Conservation (phyloP, 2,329 filamentous ascomycete species). For the Clonostachys chloroleuca region DNA sequence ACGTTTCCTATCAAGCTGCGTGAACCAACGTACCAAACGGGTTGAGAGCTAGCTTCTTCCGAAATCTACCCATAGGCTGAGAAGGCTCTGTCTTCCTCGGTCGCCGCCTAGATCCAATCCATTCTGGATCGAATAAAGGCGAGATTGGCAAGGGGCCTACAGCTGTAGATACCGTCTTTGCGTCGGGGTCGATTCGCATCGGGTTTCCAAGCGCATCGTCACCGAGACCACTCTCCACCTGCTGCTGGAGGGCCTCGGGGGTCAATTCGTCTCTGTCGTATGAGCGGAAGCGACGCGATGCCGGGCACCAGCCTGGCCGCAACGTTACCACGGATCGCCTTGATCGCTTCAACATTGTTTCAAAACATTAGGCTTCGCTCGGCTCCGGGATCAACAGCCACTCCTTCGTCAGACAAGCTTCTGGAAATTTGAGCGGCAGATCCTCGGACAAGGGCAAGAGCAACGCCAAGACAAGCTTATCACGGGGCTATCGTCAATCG, state of each 20-base stretch:
- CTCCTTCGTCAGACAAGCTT: no score
- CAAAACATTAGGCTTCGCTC: no score
- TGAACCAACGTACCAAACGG: constrained; percentile 50
- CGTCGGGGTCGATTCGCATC: constrained; percentile 27
- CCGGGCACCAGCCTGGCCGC: not conserved
- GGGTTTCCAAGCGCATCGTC: constrained; percentile 16
- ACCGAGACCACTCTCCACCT: constrained; percentile 23
- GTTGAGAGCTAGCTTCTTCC: constrained; percentile 55
- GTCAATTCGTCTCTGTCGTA: constrained; percentile 21
- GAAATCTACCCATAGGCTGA: constrained; percentile 37
- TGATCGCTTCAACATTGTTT: constrained; percentile 11
- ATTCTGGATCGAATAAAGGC: constrained; percentile 47
- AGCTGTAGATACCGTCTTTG: constrained; percentile 38
- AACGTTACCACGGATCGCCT: constrained; percentile 11
- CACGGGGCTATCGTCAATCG: no score
- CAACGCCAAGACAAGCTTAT: no score
- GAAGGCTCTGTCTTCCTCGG: constrained; percentile 30
- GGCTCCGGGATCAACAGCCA: no score
- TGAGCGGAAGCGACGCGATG: constrained; percentile 21
- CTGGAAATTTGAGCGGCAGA: no score
- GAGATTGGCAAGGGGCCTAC: constrained; percentile 46
- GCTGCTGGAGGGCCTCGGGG: constrained; percentile 17
- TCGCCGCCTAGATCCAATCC: constrained; percentile 36
- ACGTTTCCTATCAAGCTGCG: not conserved
- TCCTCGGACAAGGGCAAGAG: no score